Percentiles rank a stretch among this genome's conserved stretches.
Evolutionary conservation across 192 early-diverging fungal species (phyloP).

Genomic region (Pilobolus umbonatus): DNA sequence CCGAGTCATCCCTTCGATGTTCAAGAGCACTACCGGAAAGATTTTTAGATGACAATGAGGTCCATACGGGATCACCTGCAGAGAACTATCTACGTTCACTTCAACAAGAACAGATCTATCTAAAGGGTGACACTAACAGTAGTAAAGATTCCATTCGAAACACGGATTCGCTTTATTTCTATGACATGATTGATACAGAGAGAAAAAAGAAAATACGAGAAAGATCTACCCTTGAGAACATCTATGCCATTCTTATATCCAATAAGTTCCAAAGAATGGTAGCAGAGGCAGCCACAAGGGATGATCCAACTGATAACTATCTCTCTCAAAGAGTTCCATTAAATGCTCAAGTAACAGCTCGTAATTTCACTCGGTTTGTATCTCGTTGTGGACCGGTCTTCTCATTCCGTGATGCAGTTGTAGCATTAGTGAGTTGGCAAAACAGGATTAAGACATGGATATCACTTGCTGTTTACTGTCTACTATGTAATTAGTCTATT

Average conservation of each 20-base stretch:
- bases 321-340: conserved; percentile 31
- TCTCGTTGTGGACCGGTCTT: conserved; percentile 60
- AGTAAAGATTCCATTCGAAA: no score
- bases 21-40: no score
- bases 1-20: not conserved
- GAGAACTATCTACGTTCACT: no score
- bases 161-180: no score
- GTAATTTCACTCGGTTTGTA: conserved; percentile 68
- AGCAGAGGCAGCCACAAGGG: conserved; percentile 4
- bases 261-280: not conserved
- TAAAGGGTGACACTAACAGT: no score
- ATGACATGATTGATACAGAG: not conserved
- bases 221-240: not conserved
- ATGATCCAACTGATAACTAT: conserved; percentile 40
- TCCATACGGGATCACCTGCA: no score
- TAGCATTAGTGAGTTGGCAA: conserved; percentile 65
- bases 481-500: conserved; percentile 42
- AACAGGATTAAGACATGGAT: conserved; percentile 57
- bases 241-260: not conserved
- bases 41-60: no score
- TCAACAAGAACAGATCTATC: no score
- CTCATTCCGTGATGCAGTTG: conserved; percentile 53
- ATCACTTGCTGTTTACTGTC: conserved; percentile 43
- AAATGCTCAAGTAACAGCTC: conserved; percentile 60
- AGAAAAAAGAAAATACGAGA: not conserved